These are phyloP conservation scores for Ophiostoma tasmaniense DNA, from an alignment of 2,329 filamentous ascomycete genomes.

Conservation along the genomic window DNA sequence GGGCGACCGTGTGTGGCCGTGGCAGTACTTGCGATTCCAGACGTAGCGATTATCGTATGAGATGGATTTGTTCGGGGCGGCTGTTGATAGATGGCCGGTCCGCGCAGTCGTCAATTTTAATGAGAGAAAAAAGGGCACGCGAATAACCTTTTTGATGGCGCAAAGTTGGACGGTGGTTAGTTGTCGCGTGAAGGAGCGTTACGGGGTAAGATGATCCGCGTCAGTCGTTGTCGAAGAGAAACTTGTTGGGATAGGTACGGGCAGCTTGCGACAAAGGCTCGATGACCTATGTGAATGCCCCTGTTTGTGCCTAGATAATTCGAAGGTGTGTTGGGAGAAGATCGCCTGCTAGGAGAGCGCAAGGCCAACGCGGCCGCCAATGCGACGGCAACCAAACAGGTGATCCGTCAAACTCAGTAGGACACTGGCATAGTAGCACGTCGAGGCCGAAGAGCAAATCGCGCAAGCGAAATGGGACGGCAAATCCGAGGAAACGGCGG, in stretches of 20 bases:
- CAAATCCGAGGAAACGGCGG: neutral
- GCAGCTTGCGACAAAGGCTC: neutral
- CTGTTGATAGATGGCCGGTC: neutral
- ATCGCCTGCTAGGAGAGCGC: neutral
- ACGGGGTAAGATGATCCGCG: neutral
- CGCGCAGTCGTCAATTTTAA: neutral
- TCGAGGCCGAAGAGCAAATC: neutral
- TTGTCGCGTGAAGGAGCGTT: neutral
- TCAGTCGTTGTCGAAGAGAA: neutral
- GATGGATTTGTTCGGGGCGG: neutral
- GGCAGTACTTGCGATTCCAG: neutral
- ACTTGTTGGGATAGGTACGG: neutral
- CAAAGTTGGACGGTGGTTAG: neutral
- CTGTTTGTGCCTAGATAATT: neutral
- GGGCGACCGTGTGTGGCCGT: neutral
- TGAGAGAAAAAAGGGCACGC: neutral
- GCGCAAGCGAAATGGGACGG: neutral
- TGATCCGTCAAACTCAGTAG: conserved; percentile 16
- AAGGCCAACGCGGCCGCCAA: conserved; percentile 14
- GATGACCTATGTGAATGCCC: neutral
- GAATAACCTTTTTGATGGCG: neutral
- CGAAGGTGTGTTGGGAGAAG: neutral
- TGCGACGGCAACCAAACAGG: conserved; percentile 18
- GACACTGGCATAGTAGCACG: conserved; percentile 18
- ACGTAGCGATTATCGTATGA: neutral